These are phyloP conservation scores for Fragaria vesca DNA, from an alignment of 306 rosid genomes.

Conservation along the genomic window DNA sequence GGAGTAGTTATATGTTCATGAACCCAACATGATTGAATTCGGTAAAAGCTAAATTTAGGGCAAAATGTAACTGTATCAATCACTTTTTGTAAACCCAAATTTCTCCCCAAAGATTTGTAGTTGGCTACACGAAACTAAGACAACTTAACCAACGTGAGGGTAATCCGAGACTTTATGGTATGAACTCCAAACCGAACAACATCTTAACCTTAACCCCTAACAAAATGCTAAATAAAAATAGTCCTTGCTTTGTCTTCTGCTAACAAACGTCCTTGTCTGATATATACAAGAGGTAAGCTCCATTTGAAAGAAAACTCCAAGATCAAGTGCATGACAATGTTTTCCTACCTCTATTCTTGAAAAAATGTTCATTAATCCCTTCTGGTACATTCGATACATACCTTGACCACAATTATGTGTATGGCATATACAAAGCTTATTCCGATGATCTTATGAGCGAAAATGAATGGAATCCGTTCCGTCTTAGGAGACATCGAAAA, in stretches of 20 bases:
- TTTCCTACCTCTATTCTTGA: not conserved
- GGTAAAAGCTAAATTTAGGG: not conserved
- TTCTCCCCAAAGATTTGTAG: not conserved
- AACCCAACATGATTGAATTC: slow-evolving; percentile 2
- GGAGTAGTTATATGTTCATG: not conserved
- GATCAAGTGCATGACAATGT: not conserved
- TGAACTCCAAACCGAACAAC: not conserved
- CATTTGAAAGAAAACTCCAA: not conserved
- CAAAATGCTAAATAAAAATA: not conserved
- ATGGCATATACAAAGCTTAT: too few species aligned
- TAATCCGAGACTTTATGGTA: not conserved
- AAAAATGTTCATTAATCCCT: not conserved
- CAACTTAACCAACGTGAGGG: not conserved
- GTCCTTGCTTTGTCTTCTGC: not conserved
- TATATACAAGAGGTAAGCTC: not conserved
- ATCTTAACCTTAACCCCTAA: not conserved
- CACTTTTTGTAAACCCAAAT: not conserved
- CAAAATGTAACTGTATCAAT: not conserved
- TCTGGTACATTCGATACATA: not conserved
- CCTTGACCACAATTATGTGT: not conserved
- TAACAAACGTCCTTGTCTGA: not conserved
- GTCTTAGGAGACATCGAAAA: too few species aligned
- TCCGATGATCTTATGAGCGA: too few species aligned
- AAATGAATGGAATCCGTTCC: too few species aligned
- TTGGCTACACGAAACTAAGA: not conserved